phyloP scores from a whole-genome alignment of 257 asterid species.

The Perilla frutescens region DNA sequence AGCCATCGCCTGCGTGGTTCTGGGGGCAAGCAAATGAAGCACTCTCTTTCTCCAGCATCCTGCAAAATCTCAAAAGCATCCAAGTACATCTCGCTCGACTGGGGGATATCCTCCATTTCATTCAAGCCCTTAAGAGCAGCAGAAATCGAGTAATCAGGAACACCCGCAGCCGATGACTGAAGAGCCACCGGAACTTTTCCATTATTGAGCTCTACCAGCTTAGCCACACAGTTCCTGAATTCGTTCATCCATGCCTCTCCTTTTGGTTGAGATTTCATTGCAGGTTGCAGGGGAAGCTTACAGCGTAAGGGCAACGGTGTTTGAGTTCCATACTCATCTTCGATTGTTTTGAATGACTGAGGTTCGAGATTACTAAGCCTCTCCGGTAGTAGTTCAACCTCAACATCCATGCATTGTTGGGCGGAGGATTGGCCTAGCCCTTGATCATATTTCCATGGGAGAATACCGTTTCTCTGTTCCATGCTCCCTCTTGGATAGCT shows the following conservation, averaged over 20 bases:
- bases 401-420: conserved; percentile 49
- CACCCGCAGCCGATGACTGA: conserved; percentile 26
- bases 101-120: conserved; percentile 80
- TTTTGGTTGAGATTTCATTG: conserved; percentile 46
- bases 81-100: conserved; percentile 85
- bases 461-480: conserved; percentile 41
- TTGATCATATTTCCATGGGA: conserved; percentile 64
- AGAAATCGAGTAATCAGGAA: conserved; percentile 74
- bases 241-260: conserved; percentile 76
- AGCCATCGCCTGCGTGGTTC: conserved; percentile 97
- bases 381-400: conserved; percentile 51
- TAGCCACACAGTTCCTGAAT: conserved; percentile 64
- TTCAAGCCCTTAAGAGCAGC: conserved; percentile 73
- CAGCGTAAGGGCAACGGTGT: conserved; percentile 43
- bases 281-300: conserved; percentile 50
- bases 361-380: conserved; percentile 45
- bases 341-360: conserved; percentile 36
- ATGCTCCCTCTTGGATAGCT: conserved; percentile 44
- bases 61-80: conserved; percentile 86
- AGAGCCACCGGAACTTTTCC: conserved; percentile 50
- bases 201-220: conserved; percentile 65
- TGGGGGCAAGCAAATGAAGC: conserved; percentile 78
- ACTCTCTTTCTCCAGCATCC: conserved; percentile 80
- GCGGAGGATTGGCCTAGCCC: conserved; percentile 49
- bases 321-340: conserved; percentile 48